Percentiles rank a stretch among this genome's conserved stretches.
Conservation (phyloP, 1,284 basidiomycete species). For the Mycosarcoma maydis region DNA sequence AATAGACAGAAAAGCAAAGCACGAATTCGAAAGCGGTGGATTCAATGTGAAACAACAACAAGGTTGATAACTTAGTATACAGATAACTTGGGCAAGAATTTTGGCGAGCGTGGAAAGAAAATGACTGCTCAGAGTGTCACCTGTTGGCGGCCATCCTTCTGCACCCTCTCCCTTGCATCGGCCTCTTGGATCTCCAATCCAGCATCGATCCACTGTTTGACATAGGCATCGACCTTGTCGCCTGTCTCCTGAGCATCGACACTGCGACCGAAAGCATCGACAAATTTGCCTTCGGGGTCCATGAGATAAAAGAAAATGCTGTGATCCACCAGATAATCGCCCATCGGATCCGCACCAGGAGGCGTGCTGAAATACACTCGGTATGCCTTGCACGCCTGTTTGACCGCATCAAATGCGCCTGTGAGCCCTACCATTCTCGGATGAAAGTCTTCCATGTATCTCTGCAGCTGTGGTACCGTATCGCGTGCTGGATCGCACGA, state of each 20-base stretch:
- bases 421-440: constrained; percentile 87
- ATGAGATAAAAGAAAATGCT: constrained; percentile 97
- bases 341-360: constrained; percentile 76
- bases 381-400: constrained; percentile 90
- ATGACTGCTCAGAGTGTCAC: constrained; percentile 28
- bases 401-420: constrained; percentile 85
- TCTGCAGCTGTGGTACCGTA: constrained; percentile 72
- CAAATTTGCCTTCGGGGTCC: constrained; percentile 91
- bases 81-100: too few species aligned
- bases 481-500: constrained; percentile 96
- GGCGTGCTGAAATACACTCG: constrained; percentile 97
- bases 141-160: constrained; percentile 45
- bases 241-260: constrained; percentile 77
- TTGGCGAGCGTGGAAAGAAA: too few species aligned
- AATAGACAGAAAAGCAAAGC: too few species aligned
- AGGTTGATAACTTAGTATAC: too few species aligned
- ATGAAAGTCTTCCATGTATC: constrained; percentile 77
- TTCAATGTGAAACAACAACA: too few species aligned
- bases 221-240: constrained; percentile 70
- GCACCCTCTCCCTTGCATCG: constrained; percentile 76
- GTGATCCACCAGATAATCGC: constrained; percentile 84
- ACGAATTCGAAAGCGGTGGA: too few species aligned
- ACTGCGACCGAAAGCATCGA: constrained; percentile 94
- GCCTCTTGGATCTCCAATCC: constrained; percentile 52
- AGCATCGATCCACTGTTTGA: constrained; percentile 70